A percentile compares a stretch with the other conserved stretches of the same genome.
These are phyloP conservation scores for Leptographium radiaticola DNA, from an alignment of 2,329 filamentous ascomycete species.

Conservation along the genomic window DNA sequence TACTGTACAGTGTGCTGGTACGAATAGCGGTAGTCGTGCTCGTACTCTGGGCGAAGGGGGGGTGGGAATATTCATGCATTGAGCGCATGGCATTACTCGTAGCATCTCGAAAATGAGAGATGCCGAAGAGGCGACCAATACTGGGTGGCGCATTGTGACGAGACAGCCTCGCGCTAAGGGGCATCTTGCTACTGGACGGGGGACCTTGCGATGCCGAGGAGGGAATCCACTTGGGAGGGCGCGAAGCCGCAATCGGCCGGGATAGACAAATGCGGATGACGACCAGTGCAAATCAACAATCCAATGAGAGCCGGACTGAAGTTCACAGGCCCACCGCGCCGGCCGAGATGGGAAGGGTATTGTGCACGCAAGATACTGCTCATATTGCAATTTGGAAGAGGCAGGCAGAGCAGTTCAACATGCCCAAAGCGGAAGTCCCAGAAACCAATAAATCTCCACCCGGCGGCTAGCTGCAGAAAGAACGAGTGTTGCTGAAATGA, in stretches of 20 bases:
- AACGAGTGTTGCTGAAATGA: not conserved
- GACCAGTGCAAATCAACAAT: no score
- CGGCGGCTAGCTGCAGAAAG: slow-evolving; percentile 2
- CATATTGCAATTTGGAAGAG: not conserved
- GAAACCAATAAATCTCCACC: slow-evolving; percentile 3
- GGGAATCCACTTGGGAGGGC: not conserved
- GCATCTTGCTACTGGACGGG: not conserved
- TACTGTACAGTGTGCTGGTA: not conserved
- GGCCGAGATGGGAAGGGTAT: no score
- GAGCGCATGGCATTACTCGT: not conserved
- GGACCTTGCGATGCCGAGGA: not conserved
- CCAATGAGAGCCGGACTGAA: no score
- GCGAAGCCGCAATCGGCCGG: no score
- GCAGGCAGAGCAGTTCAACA: not conserved
- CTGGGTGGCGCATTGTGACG: not conserved
- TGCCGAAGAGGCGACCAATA: not conserved
- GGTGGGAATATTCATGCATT: not conserved
- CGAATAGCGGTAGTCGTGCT: no score
- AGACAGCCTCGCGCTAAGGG: not conserved
- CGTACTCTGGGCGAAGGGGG: not conserved
- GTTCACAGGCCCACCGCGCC: no score
- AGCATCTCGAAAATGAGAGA: not conserved
- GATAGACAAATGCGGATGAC: no score
- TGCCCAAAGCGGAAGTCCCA: not conserved
- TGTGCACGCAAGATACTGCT: no score